phyloP scores from a whole-genome alignment of 345 rosid genomes.

The Geranium rotundifolium region DNA sequence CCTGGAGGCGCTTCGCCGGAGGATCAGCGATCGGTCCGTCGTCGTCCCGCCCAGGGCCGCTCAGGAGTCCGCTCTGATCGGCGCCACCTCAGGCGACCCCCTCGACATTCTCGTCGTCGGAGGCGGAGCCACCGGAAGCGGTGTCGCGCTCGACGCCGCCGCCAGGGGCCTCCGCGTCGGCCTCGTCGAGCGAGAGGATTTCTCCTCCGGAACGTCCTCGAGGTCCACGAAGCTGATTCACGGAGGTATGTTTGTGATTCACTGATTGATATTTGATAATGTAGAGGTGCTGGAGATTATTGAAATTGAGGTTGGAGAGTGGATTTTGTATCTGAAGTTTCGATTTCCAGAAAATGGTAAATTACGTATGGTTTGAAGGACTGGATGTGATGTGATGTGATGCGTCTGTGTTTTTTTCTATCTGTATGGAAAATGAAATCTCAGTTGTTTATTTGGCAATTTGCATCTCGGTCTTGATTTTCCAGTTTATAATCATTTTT shows the following conservation, averaged over 20 bases:
- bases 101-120: constrained; percentile 86
- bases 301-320: neutral
- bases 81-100: constrained; percentile 43
- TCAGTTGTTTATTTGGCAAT: neutral
- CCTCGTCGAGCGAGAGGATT: constrained; percentile 89
- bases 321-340: neutral
- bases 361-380: neutral
- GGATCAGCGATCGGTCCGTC: constrained; percentile 39
- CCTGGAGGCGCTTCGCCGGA: constrained; percentile 33
- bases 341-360: neutral
- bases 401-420: neutral
- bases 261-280: neutral
- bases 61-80: constrained; percentile 54
- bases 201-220: constrained; percentile 91
- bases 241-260: constrained; percentile 41
- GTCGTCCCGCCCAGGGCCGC: constrained; percentile 57
- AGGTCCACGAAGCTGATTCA: constrained; percentile 92
- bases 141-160: constrained; percentile 88
- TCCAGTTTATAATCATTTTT: neutral
- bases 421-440: neutral
- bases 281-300: neutral
- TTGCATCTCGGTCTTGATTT: neutral
- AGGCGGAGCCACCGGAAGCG: constrained; percentile 96
- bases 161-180: constrained; percentile 91
- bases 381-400: too few relatives aligned